Evolutionary conservation across 2,329 filamentous ascomycete species (phyloP), one percentile per base, ranked within the genome.

Genomic region (Monilinia fructigena): DNA sequence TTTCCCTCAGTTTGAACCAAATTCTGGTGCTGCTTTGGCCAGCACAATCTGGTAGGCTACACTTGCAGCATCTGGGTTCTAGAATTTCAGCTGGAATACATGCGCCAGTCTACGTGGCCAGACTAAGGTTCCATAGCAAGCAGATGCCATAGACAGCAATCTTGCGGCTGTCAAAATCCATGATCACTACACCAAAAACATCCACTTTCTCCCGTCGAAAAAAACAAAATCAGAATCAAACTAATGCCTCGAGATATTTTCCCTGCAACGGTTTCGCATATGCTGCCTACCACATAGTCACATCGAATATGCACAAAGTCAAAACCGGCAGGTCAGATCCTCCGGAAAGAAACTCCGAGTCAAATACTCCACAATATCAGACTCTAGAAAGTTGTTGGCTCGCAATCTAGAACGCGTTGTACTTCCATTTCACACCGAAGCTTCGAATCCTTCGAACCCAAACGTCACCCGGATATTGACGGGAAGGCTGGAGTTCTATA

Each of bases 111-210:
- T 18, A 26, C 14, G 4, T 50, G 58, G 20, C 14, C 4, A 18
- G 20, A 12, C 1, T 26, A 23, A n/a, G 48, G 20, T 20, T 20
- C 28, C 7, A 20, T 60, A 23, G 45, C 28, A 60, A 38, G 20
- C 23, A 38, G 14, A 26, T 23, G 8, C 23, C 31, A 31, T 35
- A 50, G n/a, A 35, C 5, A 20, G 47, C 4, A 50, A 61, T 38
- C 14, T 61, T n/a, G 31, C 45, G n/a, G 0, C n/a, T 50, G 45
- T 50, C 45, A 61, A 61, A 61, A 52, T 18, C 58, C 31, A 61
- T 61, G 45, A 26, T 50, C 12, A 50, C 23, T 20, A 8, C 16
- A 16, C 2, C 14, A 12, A 35, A 61, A 50, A 52, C 28, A 60
- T 26, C 20, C 45, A 50, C 31, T 50, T 38, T 28, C 31, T 10